phyloP scores from a whole-genome alignment of 2,329 filamentous ascomycete genomes.

The Penicillium italicum region DNA sequence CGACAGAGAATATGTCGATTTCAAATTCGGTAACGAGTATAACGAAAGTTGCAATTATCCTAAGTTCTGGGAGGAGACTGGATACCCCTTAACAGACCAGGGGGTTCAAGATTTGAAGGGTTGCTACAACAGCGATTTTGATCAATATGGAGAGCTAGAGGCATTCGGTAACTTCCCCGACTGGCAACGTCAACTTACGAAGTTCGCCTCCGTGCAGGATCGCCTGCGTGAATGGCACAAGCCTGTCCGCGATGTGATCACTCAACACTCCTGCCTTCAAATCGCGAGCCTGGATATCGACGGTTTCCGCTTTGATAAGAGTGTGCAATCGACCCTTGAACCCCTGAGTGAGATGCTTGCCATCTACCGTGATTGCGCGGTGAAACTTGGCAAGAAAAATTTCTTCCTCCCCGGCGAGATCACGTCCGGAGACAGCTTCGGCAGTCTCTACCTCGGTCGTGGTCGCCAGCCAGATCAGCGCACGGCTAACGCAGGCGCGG shows the following conservation, averaged over 20 bases:
- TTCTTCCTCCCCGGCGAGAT: constrained; percentile 64
- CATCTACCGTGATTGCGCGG: constrained; percentile 56
- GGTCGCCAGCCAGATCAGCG: constrained; percentile 55
- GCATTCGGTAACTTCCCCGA: constrained; percentile 62
- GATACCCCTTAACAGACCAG: constrained; percentile 48
- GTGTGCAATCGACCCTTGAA: constrained; percentile 60
- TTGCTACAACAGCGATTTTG: constrained; percentile 62
- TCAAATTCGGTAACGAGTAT: constrained; percentile 52
- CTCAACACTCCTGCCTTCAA: constrained; percentile 60
- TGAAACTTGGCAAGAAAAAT: constrained; percentile 56
- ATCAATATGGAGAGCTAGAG: constrained; percentile 62
- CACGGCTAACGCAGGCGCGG: constrained; percentile 38
- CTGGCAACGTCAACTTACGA: constrained; percentile 61
- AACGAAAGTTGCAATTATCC: constrained; percentile 56
- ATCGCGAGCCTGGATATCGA: constrained; percentile 61
- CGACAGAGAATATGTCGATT: constrained; percentile 55
- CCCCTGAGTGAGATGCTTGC: constrained; percentile 57
- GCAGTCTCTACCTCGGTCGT: constrained; percentile 58
- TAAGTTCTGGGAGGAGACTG: constrained; percentile 59
- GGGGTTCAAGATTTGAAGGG: constrained; percentile 49
- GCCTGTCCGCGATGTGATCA: constrained; percentile 55
- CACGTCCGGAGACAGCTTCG: constrained; percentile 59
- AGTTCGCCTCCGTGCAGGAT: constrained; percentile 65
- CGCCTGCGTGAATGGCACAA: constrained; percentile 62
- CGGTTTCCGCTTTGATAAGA: constrained; percentile 65